Conservation (phyloP, 129 eudicot genomes). For the Chrysanthemum makinoi region DNA sequence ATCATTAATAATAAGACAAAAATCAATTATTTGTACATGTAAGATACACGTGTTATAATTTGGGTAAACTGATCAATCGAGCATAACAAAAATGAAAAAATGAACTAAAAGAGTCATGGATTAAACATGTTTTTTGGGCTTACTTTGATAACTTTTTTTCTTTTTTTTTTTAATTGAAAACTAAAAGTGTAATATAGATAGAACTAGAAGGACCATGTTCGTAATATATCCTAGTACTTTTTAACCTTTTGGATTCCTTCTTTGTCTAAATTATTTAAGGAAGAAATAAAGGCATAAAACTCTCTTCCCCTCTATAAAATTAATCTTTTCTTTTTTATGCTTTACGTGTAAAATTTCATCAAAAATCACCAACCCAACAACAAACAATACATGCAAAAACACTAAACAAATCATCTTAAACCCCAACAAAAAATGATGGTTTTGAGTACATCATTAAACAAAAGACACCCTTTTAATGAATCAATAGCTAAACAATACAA, state of each 20-base stretch:
- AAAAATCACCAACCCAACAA: neutral
- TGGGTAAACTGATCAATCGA: too few relatives aligned
- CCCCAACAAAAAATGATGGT: slow-evolving; percentile 30
- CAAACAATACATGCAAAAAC: slow-evolving; percentile 14
- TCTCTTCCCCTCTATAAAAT: neutral
- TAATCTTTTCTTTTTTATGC: neutral
- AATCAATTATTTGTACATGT: too few relatives aligned
- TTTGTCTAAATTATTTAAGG: neutral
- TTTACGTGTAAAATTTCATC: slow-evolving; percentile 1
- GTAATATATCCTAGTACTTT: too few relatives aligned
- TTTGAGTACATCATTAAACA: slow-evolving; percentile 21
- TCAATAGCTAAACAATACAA: slow-evolving; percentile 1
- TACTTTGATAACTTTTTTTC: too few relatives aligned
- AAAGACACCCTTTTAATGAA: slow-evolving; percentile 14
- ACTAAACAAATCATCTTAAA: neutral
- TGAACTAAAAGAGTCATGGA: too few relatives aligned
- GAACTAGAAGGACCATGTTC: too few relatives aligned
- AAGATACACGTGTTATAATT: too few relatives aligned
- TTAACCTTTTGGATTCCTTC: too few relatives aligned
- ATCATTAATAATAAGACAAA: too few relatives aligned
- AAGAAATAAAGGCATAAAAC: neutral
- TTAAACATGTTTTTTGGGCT: too few relatives aligned
- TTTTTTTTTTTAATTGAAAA: neutral
- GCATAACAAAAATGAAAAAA: too few relatives aligned
- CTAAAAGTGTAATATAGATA: neutral